Base-by-base conservation (phyloP, 495 filamentous ascomycete species). In the Rostrohypoxylon terebratum region DNA sequence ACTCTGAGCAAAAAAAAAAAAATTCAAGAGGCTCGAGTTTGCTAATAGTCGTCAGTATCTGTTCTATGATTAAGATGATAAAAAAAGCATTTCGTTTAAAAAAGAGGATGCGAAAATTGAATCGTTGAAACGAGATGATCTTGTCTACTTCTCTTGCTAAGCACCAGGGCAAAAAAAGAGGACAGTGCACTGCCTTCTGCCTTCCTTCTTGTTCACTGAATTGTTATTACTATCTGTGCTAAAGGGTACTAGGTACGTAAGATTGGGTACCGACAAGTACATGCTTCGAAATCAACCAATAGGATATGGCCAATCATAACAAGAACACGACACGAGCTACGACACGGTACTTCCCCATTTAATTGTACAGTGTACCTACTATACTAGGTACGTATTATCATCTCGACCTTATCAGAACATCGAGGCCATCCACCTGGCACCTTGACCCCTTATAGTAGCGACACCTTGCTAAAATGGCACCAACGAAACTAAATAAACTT, bases 51-150 rank as follows among this genome's bases (percentile, higher is more conserved):
- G 57, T 69, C 34, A 31, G 71, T 74, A 74, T 70, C 50, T 66
- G 58, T 72, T 73, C 38, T 72, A 66, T 67, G 70, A 51, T 57
- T 68, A 68, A 59, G 70, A 73, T 68, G 66, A 68, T 67, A 68
- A 51, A 64, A 64, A 64, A 71, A 66, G 51, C 48, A 72, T 50
- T 63, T 51, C 42, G 59, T 63, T 58, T 58, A 14, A 48, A 18
- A 61, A 58, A 58, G 54, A 58, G 54, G 71, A 69, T 69, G 71
- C 60, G 61, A 72, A 72, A 67, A 72, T 59, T 68, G 63, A 67
- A 57, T 64, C 54, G 71, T 63, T 74, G 74, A 76, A 76, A 76
- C 74, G 38, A 59, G 54, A 68, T 47, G 66, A 63, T 66, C 62
- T 36, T 40, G 21, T 47, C 40, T 66, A 23, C 18, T 58, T 42